Evolutionary conservation across 1,284 basidiomycete genomes (phyloP), one percentile per base, ranked within the genome.

Genomic region (Fomitiporia mediterranea): DNA sequence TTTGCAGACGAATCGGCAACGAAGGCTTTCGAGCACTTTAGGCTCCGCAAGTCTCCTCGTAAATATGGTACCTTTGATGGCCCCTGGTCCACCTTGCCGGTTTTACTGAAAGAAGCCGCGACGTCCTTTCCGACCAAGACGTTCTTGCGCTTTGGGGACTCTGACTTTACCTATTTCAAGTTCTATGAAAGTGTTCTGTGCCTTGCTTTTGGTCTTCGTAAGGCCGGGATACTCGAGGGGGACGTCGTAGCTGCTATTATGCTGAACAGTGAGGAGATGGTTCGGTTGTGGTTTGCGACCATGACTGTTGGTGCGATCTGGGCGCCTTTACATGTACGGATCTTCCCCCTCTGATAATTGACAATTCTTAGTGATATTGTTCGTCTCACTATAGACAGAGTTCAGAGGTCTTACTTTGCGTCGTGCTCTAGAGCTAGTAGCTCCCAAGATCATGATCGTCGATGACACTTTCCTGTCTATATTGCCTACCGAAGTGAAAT

Each of bases 201-300:
- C 8, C 46, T 50, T 13, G 54, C 54, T 17, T 28, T 4, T 23
- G 46, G 54, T 11, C 28, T 56, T 28, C 8, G 27, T 13, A 25
- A 6, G 8, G 6, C 13, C 3, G 54, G 54, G 2, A 30, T 56
- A 9, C n/a, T 40, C 11, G 17, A 15, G 23, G 46, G 48, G 15
- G 54, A 56, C 34, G 54, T 56, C 6, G 23, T 56, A 23, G 54
- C 34, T 11, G 54, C 46, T 17, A 56, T 56, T 34, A 56, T 56
- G 54, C 15, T 56, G 19, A 56, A 56, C 21, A 56, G 54, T 25
- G 43, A 56, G 38, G 47, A 50, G 9, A 56, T 56, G 54, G 47
- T 50, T 21, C 43, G 54, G 17, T 42, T 40, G 17, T 56, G 54
- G 54, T 56, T 56, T 30, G 54, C 54, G 8, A 40, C 54, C 2